Evolutionary conservation across 2,329 filamentous ascomycete species (phyloP).

Genomic region (Fusarium concolor): DNA sequence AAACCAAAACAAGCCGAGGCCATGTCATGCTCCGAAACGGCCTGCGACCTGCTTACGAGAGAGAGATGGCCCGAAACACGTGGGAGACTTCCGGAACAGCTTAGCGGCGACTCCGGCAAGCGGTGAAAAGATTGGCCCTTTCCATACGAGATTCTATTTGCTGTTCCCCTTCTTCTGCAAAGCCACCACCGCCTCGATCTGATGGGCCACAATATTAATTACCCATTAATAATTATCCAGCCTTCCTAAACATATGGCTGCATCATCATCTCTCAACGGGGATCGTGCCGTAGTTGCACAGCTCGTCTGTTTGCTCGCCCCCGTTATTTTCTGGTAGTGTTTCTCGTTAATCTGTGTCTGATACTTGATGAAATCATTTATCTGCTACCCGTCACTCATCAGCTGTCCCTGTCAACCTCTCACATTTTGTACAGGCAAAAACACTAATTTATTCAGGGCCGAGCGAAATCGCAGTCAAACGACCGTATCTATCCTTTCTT

Average conservation of each 20-base stretch:
- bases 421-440: not conserved
- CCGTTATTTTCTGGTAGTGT: slow-evolving; percentile 5
- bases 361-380: not conserved
- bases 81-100: slow-evolving; percentile 46
- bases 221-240: not conserved
- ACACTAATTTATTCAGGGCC: not conserved
- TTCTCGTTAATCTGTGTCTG: slow-evolving; percentile 10
- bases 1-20: slow-evolving; percentile 30
- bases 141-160: slow-evolving; percentile 2
- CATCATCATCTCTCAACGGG: slow-evolving; percentile 16
- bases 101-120: slow-evolving; percentile 43
- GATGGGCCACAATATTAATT: slow-evolving; percentile 12
- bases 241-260: slow-evolving; percentile 6
- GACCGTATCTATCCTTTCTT: not conserved
- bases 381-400: not conserved
- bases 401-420: not conserved
- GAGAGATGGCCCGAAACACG: slow-evolving; percentile 42
- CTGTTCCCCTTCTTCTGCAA: slow-evolving; percentile 4
- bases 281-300: slow-evolving; percentile 12
- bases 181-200: slow-evolving; percentile 38
- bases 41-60: slow-evolving; percentile 29
- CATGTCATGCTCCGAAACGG: slow-evolving; percentile 33
- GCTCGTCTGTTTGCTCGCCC: slow-evolving; percentile 10
- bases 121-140: slow-evolving; percentile 45
- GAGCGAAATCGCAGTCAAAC: not conserved